Evolutionary conservation across 1,284 basidiomycete species (phyloP), one percentile per base, ranked within the genome.

Genomic region (Naganishia liquefaciens): DNA sequence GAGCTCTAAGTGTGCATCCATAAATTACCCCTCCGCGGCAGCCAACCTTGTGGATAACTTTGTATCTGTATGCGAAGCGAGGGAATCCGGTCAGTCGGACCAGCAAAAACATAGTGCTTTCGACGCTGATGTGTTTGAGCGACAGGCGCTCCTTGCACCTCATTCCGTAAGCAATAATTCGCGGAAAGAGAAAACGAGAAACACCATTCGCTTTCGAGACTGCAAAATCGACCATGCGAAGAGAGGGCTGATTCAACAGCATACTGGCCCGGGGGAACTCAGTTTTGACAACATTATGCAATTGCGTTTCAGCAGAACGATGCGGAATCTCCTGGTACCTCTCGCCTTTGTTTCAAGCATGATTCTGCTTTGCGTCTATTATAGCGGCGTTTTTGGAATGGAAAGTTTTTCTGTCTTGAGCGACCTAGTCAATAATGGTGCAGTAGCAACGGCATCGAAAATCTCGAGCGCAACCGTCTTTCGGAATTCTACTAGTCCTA

Each of bases 231-330:
- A 21, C 21, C 5, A 21, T 23, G 33, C 33, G 10, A 37, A 37
- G 7, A 37, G 33, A 37, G 33, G 33, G 33, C 33, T 37, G 17
- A 49, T 27, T 23, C 13, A 25, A 49, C 21, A 49, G 23, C 23
- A 21, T 17, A 57, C 23, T 15, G 28, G 19, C 15, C 23, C 33
- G 39, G 57, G 55, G 1, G 30, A 39, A 9, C 33, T 60, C 13
- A 60, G 57, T 15, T 60, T 60, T 25, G 57, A 60, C 37, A 60
- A 60, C 44, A 40, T 60, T 33, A 50, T 60, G 57, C 47, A 47
- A 23, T 33, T 60, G 13, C 33, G 57, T 1, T 60, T 50, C 28
- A 60, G 46, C 10, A 39, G 57, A 50, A 49, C 57, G 3, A 33
- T 60, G 25, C 57, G 57, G 10, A 60, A 60, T 9, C 47, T 60